Base-by-base conservation (phyloP, 495 filamentous ascomycete species). In the Viridothelium virens region DNA sequence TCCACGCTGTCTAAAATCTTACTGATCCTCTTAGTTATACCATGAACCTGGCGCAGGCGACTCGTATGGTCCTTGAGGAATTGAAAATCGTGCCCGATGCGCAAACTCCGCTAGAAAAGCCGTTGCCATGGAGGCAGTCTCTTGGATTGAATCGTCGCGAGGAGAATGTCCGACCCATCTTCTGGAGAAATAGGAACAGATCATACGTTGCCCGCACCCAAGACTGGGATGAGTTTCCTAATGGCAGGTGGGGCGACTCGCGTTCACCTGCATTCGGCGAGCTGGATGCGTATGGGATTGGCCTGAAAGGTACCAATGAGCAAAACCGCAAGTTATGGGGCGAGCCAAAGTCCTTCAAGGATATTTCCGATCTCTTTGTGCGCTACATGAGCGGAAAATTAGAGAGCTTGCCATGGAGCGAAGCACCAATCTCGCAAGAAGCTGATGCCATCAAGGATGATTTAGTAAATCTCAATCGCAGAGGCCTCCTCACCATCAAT, bases 161-260 rank as follows among this genome's bases (percentile, higher is more conserved):
- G 37, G 95, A 99, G 79, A 96, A 97, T 74, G 95, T 99, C 56
- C 92, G 95, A 56, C 95, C 95, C 5, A 96, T 99, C 72, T 99
- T 97, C 84, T 99, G 95, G 95, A 87, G 92, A 67, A 96, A 97
- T 79, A 87, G 95, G 34, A 93, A 97, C 73, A 89, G 91, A 64
- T 96, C 92, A 2, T 99, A 99, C 71, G 86, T 99, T 38, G 86
- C 87, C 44, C 90, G 95, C 63, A 99, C 95, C 3, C 91, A 97
- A 74, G 92, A 96, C 69, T 99, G 95, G 95, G 95, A 99, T 70
- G 95, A 99, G 74, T 99, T 96, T 72, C 95, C 95, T 56, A 99
- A 99, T 80, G 95, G 95, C 44, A 89, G 95, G 76, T 99, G 95
- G 95, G 96, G 95, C 76, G 95, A 99, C 77, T 91, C 92, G 41